A percentile compares a stretch with the other conserved stretches of the same genome.
Evolutionary conservation across 192 early-diverging fungal species (phyloP).

Genomic region (Coemansia sp.): DNA sequence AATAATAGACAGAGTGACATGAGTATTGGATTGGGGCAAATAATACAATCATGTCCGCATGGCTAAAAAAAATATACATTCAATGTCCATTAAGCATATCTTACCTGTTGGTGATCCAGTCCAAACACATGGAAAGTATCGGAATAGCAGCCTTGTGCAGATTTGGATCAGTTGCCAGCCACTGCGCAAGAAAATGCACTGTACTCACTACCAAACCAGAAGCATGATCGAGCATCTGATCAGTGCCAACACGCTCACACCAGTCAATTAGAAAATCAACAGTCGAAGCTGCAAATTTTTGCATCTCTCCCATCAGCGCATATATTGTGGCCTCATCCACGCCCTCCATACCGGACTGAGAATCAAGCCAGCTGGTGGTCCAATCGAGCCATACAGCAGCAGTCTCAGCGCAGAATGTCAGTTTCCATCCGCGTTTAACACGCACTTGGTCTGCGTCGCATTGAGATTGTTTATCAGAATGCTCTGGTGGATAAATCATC

Average conservation of each 20-base stretch:
- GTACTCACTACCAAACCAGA: constrained; percentile 25
- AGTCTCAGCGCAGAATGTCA: constrained; percentile 38
- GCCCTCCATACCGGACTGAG: constrained; percentile 10
- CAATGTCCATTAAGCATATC: background rate
- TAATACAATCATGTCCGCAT: background rate
- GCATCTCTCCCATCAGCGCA: constrained; percentile 31
- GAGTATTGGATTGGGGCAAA: background rate
- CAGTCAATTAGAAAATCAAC: constrained; percentile 37
- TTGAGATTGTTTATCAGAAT: background rate
- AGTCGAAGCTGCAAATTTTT: constrained; percentile 20
- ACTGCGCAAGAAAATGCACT: constrained; percentile 27
- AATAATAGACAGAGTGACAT: background rate
- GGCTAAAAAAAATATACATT: background rate
- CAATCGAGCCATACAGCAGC: constrained; percentile 45
- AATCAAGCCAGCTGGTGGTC: constrained; percentile 35
- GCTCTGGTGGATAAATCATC: constrained; percentile 29
- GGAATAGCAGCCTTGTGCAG: constrained; percentile 34
- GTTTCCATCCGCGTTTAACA: constrained; percentile 40
- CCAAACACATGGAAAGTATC: constrained; percentile 36
- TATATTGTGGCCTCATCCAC: constrained; percentile 26
- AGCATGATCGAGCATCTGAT: constrained; percentile 17
- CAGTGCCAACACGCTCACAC: constrained; percentile 25
- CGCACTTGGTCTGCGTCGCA: constrained; percentile 8
- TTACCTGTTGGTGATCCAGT: constrained; percentile 29
- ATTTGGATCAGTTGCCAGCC: constrained; percentile 50